phyloP scores from a whole-genome alignment of 2,329 filamentous ascomycete species.

The Xylariaceae sp. region DNA sequence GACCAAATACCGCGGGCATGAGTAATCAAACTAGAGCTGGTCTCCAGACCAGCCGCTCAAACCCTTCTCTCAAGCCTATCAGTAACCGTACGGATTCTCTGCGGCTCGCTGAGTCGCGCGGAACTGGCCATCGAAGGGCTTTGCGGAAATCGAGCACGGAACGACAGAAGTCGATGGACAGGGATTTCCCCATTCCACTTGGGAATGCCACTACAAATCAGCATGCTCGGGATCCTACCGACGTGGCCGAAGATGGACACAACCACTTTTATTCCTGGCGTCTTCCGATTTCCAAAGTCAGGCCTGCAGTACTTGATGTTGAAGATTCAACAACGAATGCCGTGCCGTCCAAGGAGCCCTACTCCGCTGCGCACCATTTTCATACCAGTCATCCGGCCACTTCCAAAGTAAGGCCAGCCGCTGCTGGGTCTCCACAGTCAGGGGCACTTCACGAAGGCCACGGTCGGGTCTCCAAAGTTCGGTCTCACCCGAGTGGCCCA shows the following conservation, averaged over 20 bases:
- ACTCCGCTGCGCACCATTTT: slow-evolving; percentile 9
- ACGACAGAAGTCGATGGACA: slow-evolving; percentile 13
- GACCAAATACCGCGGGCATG: slow-evolving; percentile 10
- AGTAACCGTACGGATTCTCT: slow-evolving; percentile 22
- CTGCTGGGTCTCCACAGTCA: slow-evolving; percentile 8
- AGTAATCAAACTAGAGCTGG: slow-evolving; percentile 10
- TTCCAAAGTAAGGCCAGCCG: slow-evolving; percentile 21
- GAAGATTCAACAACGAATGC: slow-evolving; percentile 7
- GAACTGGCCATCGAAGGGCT: slow-evolving; percentile 19
- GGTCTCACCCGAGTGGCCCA: slow-evolving; percentile 14
- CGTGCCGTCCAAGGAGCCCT: slow-evolving; percentile 1
- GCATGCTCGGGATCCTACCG: not conserved
- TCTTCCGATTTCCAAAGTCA: slow-evolving; percentile 20
- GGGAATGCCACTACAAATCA: not conserved
- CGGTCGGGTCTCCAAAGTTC: slow-evolving; percentile 1
- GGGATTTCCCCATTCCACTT: slow-evolving; percentile 22
- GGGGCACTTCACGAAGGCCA: slow-evolving; percentile 12
- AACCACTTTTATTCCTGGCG: slow-evolving; percentile 8
- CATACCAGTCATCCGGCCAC: slow-evolving; percentile 12
- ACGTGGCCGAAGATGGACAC: not conserved
- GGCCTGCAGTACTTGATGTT: slow-evolving; percentile 11
- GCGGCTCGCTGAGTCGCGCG: slow-evolving; percentile 19
- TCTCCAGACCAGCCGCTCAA: slow-evolving; percentile 18
- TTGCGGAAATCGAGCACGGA: slow-evolving; percentile 22
- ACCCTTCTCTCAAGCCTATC: slow-evolving; percentile 19